Conservation (phyloP, 257 asterid species). For the Penstemon barbatus region DNA sequence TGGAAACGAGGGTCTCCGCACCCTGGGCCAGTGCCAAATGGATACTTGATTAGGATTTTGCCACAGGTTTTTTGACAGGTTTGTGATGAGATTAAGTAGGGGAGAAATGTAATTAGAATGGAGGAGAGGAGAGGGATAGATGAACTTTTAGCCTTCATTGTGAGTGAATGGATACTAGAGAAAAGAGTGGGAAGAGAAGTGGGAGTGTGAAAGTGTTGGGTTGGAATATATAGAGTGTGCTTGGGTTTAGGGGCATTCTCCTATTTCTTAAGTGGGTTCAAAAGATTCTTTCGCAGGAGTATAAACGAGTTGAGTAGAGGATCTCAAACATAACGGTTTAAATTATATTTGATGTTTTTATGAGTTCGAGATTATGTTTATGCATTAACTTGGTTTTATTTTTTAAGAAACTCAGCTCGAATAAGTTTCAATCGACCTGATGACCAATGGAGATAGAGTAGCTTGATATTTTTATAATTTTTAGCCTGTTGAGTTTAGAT, state of each 20-base stretch:
- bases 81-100: conserved; percentile 44
- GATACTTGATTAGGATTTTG: conserved; percentile 57
- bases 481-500: no score
- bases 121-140: conserved; percentile 24
- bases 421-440: no score
- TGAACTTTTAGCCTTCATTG: conserved; percentile 32
- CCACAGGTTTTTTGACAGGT: conserved; percentile 70
- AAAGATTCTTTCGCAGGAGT: no score
- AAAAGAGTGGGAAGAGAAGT: conserved; percentile 20
- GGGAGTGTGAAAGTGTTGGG: conserved; percentile 5
- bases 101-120: conserved; percentile 37
- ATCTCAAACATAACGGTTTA: no score
- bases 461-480: no score
- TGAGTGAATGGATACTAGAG: conserved; percentile 11
- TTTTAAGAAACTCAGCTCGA: no score
- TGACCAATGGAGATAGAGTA: no score
- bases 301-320: no score
- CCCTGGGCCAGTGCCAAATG: conserved; percentile 75
- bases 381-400: no score
- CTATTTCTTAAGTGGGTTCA: not conserved
- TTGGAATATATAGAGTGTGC: conserved; percentile 22
- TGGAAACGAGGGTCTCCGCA: conserved; percentile 81
- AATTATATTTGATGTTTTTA: no score
- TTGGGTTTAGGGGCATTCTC: not conserved
- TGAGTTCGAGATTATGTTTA: no score